These are phyloP conservation scores for Metschnikowia continentalis DNA, from an alignment of 805 yeast genomes.

Conservation along the genomic window DNA sequence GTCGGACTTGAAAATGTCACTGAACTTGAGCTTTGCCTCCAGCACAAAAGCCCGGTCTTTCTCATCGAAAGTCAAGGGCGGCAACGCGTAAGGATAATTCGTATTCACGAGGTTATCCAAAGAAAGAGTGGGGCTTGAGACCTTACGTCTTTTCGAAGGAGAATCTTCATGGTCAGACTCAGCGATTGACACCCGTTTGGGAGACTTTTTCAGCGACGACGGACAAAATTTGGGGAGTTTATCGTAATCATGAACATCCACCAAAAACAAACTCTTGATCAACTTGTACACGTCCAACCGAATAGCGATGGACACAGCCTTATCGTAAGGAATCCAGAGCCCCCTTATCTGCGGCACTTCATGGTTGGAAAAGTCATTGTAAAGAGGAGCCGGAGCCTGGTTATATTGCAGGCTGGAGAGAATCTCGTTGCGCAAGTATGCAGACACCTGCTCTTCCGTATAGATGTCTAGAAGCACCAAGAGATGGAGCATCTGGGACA, in stretches of 20 bases:
- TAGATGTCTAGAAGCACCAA: constrained; percentile 27
- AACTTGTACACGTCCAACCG: constrained; percentile 38
- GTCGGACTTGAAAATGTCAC: constrained; percentile 35
- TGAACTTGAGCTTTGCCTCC: constrained; percentile 30
- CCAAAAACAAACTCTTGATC: constrained; percentile 33
- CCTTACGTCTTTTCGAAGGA: constrained; percentile 36
- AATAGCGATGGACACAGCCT: constrained; percentile 36
- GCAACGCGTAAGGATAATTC: constrained; percentile 45
- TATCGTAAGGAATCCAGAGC: constrained; percentile 42
- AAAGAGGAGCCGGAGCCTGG: constrained; percentile 16
- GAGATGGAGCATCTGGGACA: constrained; percentile 34
- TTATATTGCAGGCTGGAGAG: constrained; percentile 28
- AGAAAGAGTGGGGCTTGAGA: neutral
- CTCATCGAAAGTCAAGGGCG: constrained; percentile 36
- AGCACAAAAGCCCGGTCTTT: constrained; percentile 28
- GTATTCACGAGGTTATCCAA: constrained; percentile 27
- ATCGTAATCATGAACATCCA: constrained; percentile 44
- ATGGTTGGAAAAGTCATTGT: constrained; percentile 28
- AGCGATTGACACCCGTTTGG: constrained; percentile 14
- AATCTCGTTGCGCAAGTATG: constrained; percentile 32
- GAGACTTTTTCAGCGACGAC: neutral
- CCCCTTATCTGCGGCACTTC: constrained; percentile 29
- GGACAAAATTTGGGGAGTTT: constrained; percentile 24
- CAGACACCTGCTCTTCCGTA: constrained; percentile 24
- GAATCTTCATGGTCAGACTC: constrained; percentile 24